phyloP scores from a whole-genome alignment of 352 stramenopile species.

The Globisporangium barbulae region DNA sequence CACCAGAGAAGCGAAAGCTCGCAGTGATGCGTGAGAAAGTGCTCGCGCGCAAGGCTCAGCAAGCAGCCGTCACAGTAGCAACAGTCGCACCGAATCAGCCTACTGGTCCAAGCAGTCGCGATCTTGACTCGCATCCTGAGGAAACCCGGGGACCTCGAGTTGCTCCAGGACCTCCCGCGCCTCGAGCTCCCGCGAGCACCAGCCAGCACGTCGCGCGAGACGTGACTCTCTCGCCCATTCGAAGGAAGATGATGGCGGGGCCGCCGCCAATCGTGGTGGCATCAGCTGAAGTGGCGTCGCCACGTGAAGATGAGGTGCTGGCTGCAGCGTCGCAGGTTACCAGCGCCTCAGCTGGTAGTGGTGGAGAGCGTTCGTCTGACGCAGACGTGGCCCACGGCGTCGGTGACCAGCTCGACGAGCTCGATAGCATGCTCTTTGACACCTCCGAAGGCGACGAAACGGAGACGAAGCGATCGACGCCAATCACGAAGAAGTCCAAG shows the following conservation, averaged over 20 bases:
- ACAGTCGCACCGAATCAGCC: not conserved
- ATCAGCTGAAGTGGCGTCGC: constrained; percentile 24
- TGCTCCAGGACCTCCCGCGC: not conserved
- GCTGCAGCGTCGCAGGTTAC: constrained; percentile 12
- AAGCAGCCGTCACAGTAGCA: constrained; percentile 4
- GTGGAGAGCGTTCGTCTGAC: not conserved
- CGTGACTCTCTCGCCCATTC: constrained; percentile 33
- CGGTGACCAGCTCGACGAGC: constrained; percentile 12
- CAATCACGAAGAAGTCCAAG: not conserved
- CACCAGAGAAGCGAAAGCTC: constrained; percentile 34
- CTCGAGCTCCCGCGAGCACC: not conserved
- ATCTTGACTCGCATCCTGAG: not conserved
- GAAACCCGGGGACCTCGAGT: not conserved
- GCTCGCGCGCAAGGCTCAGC: constrained; percentile 22
- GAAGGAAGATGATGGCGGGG: constrained; percentile 43
- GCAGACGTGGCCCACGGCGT: not conserved
- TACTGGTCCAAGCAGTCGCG: constrained; percentile 2
- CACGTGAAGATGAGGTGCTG: constrained; percentile 42
- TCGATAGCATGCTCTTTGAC: constrained; percentile 8
- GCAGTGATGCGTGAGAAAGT: constrained; percentile 48
- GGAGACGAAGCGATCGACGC: not conserved
- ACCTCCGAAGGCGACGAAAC: not conserved
- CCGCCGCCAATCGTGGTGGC: constrained; percentile 15
- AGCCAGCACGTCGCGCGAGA: constrained; percentile 7
- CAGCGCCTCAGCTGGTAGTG: not conserved